Evolutionary conservation across 1,284 basidiomycete genomes (phyloP), one percentile per base, ranked within the genome.

Genomic region (Marasmius fiardii): DNA sequence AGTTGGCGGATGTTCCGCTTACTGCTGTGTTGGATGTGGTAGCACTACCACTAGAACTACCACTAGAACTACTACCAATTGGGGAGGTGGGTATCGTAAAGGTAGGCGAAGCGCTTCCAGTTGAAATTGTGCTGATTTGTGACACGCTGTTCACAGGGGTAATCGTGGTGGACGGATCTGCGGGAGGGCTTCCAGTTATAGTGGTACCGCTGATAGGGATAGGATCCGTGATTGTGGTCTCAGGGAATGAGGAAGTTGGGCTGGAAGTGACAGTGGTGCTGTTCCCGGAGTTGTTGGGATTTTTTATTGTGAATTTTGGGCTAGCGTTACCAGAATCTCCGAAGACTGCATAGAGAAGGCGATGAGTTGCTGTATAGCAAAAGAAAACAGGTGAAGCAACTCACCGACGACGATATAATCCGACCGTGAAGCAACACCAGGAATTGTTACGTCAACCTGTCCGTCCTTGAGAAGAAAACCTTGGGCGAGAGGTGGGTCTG

Each of bases 401-500:
- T 67, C 60, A 78, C 78, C 61, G 47, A 77, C 79, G 21, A 81
- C 64, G 55, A 81, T 78, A 57, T 81, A 82, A 61, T 74, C 65
- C 34, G 63, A 51, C 20, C 74, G 59, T 20, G 67, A 58, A 24
- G 67, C 62, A 0, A 88, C 83, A 43, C 74, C 57, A 8, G 86
- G 86, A 31, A 87, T 83, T 6, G 77, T 82, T 54, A 88, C 70
- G 50, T 76, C 61, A 8, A 78, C 78, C 50, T 74, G 66, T 24
- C 81, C 83, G 44, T 71, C 72, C 3, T 73, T 74, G 55, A 87
- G 72, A 52, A 72, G 70, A 71, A 88, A 82, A 55, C 75, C 74
- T 52, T 75, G 60, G 2, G 85, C 86, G 39, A 88, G 76, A 6
- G 84, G 85, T 24, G 72, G 61, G 37, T 76, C 82, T 81, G 60